Evolutionary conservation across 805 yeast genomes (phyloP).

Genomic region (Kodamaea laetipori): DNA sequence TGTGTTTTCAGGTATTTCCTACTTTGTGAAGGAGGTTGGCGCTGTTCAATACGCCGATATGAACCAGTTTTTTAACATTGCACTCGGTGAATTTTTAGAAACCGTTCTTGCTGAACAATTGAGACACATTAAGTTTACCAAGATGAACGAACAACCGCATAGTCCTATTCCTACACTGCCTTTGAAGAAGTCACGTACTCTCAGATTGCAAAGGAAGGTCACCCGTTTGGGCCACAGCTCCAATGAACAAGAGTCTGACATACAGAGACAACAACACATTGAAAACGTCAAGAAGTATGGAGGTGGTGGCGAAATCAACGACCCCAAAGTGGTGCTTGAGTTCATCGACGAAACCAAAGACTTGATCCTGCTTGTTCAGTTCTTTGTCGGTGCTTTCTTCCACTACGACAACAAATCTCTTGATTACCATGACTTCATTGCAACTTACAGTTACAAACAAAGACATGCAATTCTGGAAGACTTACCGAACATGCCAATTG

Average conservation of each 20-base stretch:
- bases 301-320: constrained; percentile 27
- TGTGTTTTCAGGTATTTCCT: constrained; percentile 36
- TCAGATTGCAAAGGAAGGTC: constrained; percentile 33
- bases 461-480: constrained; percentile 34
- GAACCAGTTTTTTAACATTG: constrained; percentile 41
- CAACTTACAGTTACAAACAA: constrained; percentile 27
- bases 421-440: constrained; percentile 34
- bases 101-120: constrained; percentile 24
- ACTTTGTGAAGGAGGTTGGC: constrained; percentile 59
- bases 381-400: constrained; percentile 43
- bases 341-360: constrained; percentile 38
- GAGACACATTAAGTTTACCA: constrained; percentile 19
- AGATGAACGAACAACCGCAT: constrained; percentile 9
- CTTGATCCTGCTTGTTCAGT: constrained; percentile 39
- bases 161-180: constrained; percentile 17
- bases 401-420: constrained; percentile 38
- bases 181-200: constrained; percentile 32
- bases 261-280: constrained; percentile 15
- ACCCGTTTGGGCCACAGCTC: constrained; percentile 22
- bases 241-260: constrained; percentile 13
- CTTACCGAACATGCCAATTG: constrained; percentile 25
- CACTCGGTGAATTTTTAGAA: constrained; percentile 32
- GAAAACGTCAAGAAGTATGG: constrained; percentile 15
- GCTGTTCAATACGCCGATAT: constrained; percentile 49
- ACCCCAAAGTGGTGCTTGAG: constrained; percentile 35